Evolutionary conservation across 163 green algal genomes (phyloP).

Genomic region (Volvox carteri): DNA sequence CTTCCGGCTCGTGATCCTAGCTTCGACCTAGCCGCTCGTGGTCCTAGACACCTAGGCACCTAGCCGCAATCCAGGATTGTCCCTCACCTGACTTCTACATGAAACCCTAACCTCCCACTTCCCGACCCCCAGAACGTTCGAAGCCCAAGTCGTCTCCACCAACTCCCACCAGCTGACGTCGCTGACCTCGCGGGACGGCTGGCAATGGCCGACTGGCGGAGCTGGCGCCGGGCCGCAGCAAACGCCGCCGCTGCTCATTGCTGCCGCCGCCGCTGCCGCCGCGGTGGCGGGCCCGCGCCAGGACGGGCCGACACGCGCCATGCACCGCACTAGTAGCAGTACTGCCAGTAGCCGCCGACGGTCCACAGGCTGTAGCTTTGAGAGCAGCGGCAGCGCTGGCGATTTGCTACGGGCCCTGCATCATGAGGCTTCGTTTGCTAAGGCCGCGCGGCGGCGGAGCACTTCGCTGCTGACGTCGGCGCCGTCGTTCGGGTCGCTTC

Average conservation of each 20-base stretch:
- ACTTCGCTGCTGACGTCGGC: not conserved
- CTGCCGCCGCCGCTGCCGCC: not conserved
- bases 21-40: too few relatives aligned
- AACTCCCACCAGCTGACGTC: not conserved
- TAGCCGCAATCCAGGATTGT: too few relatives aligned
- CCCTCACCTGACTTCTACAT: too few relatives aligned
- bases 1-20: too few relatives aligned
- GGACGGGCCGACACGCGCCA: not conserved
- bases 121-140: not conserved
- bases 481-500: not conserved
- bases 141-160: not conserved
- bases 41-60: too few relatives aligned
- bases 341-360: not conserved
- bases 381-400: slow-evolving; percentile 17
- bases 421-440: not conserved
- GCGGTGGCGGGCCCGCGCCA: not conserved
- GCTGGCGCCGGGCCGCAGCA: not conserved
- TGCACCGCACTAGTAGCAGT: not conserved
- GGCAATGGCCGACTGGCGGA: not conserved
- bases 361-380: slow-evolving; percentile 11
- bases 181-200: not conserved
- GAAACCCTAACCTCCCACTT: too few relatives aligned
- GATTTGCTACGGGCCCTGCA: not conserved
- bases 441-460: not conserved
- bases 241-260: not conserved